These are phyloP conservation scores for Hypoxylon rubiginosum DNA, from an alignment of 2,329 filamentous ascomycete species.

Conservation along the genomic window DNA sequence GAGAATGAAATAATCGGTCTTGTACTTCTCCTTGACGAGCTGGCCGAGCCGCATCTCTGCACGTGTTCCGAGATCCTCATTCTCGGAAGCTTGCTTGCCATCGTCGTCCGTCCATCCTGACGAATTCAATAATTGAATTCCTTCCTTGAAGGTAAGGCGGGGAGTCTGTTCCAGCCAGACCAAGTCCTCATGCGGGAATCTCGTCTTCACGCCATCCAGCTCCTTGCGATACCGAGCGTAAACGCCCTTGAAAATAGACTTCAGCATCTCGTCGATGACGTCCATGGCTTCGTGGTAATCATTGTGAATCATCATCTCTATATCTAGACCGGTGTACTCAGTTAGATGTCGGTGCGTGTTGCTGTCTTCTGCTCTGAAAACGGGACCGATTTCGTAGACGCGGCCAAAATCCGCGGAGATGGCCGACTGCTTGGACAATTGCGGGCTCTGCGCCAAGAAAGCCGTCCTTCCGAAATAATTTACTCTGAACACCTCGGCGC, in stretches of 20 bases:
- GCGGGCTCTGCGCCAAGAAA: conserved; percentile 91
- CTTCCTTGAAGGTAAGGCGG: conserved; percentile 83
- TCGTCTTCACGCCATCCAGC: conserved; percentile 82
- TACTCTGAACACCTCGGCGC: conserved; percentile 90
- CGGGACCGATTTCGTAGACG: conserved; percentile 90
- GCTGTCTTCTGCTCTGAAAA: conserved; percentile 95
- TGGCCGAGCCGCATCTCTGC: conserved; percentile 89
- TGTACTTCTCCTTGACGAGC: conserved; percentile 86
- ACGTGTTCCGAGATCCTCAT: conserved; percentile 86
- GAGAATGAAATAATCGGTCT: conserved; percentile 92
- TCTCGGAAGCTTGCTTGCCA: conserved; percentile 75
- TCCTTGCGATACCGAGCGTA: conserved; percentile 77
- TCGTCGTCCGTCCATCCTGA: conserved; percentile 83
- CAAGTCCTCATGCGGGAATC: conserved; percentile 88
- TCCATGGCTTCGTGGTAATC: conserved; percentile 91
- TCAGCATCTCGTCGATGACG: conserved; percentile 83
- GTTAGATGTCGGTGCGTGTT: conserved; percentile 96
- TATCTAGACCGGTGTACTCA: conserved; percentile 91
- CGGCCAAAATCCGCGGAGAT: conserved; percentile 90
- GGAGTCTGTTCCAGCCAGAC: conserved; percentile 90
- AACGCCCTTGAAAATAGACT: conserved; percentile 80
- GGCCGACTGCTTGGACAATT: conserved; percentile 92
- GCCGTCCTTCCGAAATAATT: conserved; percentile 91
- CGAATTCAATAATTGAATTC: conserved; percentile 82
- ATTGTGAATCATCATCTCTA: conserved; percentile 91